Evolutionary conservation across 768 basidiomycete species (phyloP).

Genomic region (Hericium erinaceus): DNA sequence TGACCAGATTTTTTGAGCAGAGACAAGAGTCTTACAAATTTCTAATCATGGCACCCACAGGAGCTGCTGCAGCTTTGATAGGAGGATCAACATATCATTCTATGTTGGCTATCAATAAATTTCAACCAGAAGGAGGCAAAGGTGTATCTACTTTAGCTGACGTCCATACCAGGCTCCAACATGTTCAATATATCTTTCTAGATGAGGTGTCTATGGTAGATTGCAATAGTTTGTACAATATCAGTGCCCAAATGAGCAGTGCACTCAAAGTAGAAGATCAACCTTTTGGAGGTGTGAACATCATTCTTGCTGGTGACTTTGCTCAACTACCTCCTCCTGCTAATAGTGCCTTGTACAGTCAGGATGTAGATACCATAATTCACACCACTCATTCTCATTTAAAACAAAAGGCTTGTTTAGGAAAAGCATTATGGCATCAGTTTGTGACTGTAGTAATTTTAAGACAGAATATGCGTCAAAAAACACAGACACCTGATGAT

Average conservation of each 20-base stretch:
- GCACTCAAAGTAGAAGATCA: conserved; percentile 9
- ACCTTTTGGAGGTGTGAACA: conserved; percentile 30
- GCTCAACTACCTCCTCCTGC: conserved; percentile 30
- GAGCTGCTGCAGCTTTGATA: conserved; percentile 10
- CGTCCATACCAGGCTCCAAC: conserved; percentile 4
- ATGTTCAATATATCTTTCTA: conserved; percentile 31
- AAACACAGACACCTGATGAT: conserved; percentile 16
- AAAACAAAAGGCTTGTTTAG: conserved; percentile 7
- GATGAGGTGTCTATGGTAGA: conserved; percentile 37
- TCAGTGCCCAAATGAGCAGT: conserved; percentile 16
- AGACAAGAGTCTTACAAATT: conserved; percentile 5
- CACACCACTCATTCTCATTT: not conserved
- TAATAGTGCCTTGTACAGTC: conserved; percentile 15
- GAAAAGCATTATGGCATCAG: conserved; percentile 13
- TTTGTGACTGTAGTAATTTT: conserved; percentile 14
- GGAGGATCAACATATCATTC: conserved; percentile 18
- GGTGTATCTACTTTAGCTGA: not conserved
- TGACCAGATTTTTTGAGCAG: conserved; percentile 8
- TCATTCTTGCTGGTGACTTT: conserved; percentile 41
- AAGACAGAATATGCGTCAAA: conserved; percentile 14
- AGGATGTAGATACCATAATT: not conserved
- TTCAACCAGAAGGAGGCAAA: not conserved
- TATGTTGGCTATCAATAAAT: conserved; percentile 2
- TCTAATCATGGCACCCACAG: conserved; percentile 14
- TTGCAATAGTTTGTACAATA: conserved; percentile 19